These are phyloP conservation scores for Mixia osmundae DNA, from an alignment of 1,284 basidiomycete genomes.

Conservation along the genomic window DNA sequence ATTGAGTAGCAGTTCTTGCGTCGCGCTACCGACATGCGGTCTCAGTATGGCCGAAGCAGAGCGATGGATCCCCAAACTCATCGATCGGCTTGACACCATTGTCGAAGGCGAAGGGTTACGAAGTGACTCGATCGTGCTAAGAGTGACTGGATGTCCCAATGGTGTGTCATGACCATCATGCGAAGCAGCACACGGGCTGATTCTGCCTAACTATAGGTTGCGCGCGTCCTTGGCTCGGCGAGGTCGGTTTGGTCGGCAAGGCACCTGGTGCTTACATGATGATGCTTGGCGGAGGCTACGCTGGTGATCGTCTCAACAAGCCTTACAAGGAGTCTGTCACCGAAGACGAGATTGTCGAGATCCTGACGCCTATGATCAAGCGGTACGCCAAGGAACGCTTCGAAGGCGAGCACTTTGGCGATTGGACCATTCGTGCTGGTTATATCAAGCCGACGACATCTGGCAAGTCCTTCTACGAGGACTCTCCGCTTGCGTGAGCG, in stretches of 20 bases:
- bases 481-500: too few species aligned
- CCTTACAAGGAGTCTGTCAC: constrained; percentile 63
- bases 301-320: constrained; percentile 82
- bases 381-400: constrained; percentile 66
- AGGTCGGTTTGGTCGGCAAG: constrained; percentile 65
- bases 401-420: constrained; percentile 84
- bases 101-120: constrained; percentile 79
- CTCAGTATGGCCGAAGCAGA: constrained; percentile 91
- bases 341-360: constrained; percentile 79
- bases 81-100: constrained; percentile 87
- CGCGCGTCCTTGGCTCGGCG: constrained; percentile 79
- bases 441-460: constrained; percentile 13
- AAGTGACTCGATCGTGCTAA: constrained; percentile 86
- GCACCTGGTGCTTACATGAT: constrained; percentile 81
- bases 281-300: constrained; percentile 85
- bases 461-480: constrained; percentile 15
- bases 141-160: constrained; percentile 70
- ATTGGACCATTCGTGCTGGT: constrained; percentile 48
- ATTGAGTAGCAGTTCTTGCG: constrained; percentile 45
- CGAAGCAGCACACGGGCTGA: not conserved
- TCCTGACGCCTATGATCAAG: constrained; percentile 78
- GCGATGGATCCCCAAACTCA: constrained; percentile 76
- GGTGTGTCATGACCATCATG: constrained; percentile 20
- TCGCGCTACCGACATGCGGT: constrained; percentile 91
- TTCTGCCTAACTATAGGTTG: constrained; percentile 29